Conservation (phyloP, 2,329 filamentous ascomycete genomes). For the Pseudocercospora eumusae region DNA sequence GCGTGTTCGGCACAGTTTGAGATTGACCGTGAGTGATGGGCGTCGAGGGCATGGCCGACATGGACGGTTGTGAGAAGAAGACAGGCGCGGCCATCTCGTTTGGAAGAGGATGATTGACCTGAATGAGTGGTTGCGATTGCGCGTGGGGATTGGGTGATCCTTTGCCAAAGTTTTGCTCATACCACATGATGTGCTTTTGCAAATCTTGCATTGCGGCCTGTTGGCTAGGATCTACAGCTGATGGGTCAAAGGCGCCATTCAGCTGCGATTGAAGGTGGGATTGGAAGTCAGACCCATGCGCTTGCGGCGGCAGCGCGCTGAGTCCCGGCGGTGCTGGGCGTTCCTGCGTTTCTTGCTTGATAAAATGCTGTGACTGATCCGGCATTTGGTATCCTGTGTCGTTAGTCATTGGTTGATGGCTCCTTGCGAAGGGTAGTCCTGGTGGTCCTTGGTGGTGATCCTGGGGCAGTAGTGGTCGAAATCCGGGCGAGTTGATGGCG, state of each 20-base stretch:
- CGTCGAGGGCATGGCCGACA: conserved; percentile 33
- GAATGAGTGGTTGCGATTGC: conserved; percentile 27
- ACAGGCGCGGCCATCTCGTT: conserved; percentile 28
- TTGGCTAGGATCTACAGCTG: conserved; percentile 25
- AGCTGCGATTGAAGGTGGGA: conserved; percentile 57
- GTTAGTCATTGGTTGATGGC: conserved; percentile 51
- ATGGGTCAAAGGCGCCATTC: conserved; percentile 38
- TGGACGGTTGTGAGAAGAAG: conserved; percentile 32
- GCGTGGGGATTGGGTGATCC: conserved; percentile 25
- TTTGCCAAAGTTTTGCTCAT: conserved; percentile 32
- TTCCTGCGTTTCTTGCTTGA: conserved; percentile 79
- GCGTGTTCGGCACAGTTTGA: conserved; percentile 55
- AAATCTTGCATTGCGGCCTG: conserved; percentile 34
- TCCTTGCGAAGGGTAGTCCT: conserved; percentile 43
- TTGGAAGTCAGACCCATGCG: conserved; percentile 40
- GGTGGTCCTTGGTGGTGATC: conserved; percentile 37
- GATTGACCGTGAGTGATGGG: conserved; percentile 37
- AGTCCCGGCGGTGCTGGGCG: conserved; percentile 77
- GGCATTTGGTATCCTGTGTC: conserved; percentile 35
- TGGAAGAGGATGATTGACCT: conserved; percentile 25
- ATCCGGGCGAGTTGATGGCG: conserved; percentile 32
- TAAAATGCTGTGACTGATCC: conserved; percentile 71
- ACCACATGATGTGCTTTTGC: conserved; percentile 38
- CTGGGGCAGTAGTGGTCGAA: conserved; percentile 59
- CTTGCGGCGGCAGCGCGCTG: conserved; percentile 26